A percentile compares a stretch with the other conserved stretches of the same genome.
These are phyloP conservation scores for Haplographium delicatum DNA, from an alignment of 495 filamentous ascomycete genomes.

Conservation along the genomic window DNA sequence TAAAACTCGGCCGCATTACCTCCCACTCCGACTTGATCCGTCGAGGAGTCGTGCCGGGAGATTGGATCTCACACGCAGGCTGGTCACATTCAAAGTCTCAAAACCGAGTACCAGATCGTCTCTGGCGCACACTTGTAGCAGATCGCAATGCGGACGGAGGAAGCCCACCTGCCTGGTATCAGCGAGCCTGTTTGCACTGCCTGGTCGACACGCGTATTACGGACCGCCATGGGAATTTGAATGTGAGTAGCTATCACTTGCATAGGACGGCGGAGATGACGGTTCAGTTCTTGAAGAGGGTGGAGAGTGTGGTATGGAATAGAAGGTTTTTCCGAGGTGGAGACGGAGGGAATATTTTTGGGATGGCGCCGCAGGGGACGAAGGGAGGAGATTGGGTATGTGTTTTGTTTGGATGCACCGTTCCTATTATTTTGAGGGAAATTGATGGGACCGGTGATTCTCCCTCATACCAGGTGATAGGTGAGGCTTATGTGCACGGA, in stretches of 20 bases:
- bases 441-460: not conserved
- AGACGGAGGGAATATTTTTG: not conserved
- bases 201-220: not conserved
- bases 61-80: not conserved
- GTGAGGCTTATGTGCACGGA: constrained; percentile 18
- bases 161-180: constrained; percentile 10
- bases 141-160: constrained; percentile 19
- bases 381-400: not conserved
- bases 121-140: constrained; percentile 22
- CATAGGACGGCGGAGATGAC: not conserved
- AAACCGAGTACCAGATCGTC: constrained; percentile 11
- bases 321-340: not conserved
- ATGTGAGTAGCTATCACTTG: not conserved
- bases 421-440: not conserved
- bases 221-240: not conserved
- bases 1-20: not conserved
- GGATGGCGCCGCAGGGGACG: not conserved
- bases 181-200: constrained; percentile 3
- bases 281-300: not conserved
- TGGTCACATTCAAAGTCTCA: not conserved
- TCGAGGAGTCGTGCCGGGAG: not conserved
- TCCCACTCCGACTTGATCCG: not conserved
- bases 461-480: constrained; percentile 2
- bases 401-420: not conserved
- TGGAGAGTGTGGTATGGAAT: not conserved